Base-by-base conservation (phyloP, 2,329 filamentous ascomycete genomes). In the Curvularia verruculosa region DNA sequence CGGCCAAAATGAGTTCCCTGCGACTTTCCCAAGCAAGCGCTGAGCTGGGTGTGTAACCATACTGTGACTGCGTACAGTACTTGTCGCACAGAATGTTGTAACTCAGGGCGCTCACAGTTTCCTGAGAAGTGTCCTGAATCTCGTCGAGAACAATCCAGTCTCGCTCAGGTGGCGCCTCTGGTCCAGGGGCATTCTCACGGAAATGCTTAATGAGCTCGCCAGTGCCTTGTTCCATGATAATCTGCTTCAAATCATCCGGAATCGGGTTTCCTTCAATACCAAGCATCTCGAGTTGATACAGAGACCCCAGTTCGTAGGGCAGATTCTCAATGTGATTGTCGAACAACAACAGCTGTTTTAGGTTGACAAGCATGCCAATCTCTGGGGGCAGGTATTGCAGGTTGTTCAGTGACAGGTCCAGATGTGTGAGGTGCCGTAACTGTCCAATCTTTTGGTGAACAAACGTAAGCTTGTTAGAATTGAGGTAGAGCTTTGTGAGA, bases 21-120 rank as follows among this genome's bases (percentile, higher is more conserved):
- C 95, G 88, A 71, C 91, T 92, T 36, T 95, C 89, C 95, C 95
- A 99, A 26, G 86, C 82, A 23, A 99, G 82, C 8, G 92, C 92
- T 53, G 85, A 85, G 15, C 88, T 89, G 2, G 95, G 91, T 0
- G 92, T 94, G 75, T 98, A 98, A 41, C 94, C 94, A 74, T 97
- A 98, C 60, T 91, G 87, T 52, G 87, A 84, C 52, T 87, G 83
- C 0, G 93, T 97, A 4, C 93, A 93, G 68, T 95, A 96, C 70
- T 92, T 91, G 77, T 97, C 92, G 78, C 94, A 97, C 10, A 99
- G 84, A 45, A 94, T 96, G 75, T 99, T 99, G 87, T 95, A 97
- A 21, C 91, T 96, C 60, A 98, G 83, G 8, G 96, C 88, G 55
- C 90, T 91, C 74, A 98, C 87, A 51, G 87, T 89, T 70, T 97